Base-by-base conservation (phyloP, 1,284 basidiomycete genomes). In the Prillingera fragicola region DNA sequence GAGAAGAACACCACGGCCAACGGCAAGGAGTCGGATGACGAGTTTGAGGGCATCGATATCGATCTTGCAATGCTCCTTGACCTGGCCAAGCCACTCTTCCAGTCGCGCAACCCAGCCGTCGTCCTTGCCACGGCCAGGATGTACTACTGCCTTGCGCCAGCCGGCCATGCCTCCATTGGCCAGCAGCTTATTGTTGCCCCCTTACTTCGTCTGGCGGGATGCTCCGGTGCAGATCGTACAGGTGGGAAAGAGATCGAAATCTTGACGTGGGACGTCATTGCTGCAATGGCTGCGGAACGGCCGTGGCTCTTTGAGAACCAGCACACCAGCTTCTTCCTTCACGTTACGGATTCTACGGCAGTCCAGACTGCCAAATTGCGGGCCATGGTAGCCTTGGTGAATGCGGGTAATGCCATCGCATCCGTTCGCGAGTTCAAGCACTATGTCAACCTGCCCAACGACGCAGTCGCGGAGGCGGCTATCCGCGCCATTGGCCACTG, bases 101-200 rank as follows among this genome's bases (percentile, higher is more conserved):
- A 85, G 59, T 89, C 85, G 36, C 76, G 82, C 39, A 95, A 94
- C 64, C 80, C 90, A 12, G 85, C 89, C 8, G 90, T 90, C 31
- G 81, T 89, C 0, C 71, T 91, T 29, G 82, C 83, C 9, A 83
- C 78, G 0, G 75, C 80, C 2, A 81, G 81, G 9, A 74, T 82
- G 6, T 81, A 87, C 53, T 89, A 82, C 67, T 85, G 88, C 63
- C 73, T 82, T 3, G 83, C 80, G 0, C 80, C 83, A 6, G 74
- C 78, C 1, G 52, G 52, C 0, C 56, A 69, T 39, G 38, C 46
- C 21, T 49, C 56, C 5, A 48, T 69, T 5, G 65, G 62, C 2
- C 64, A 68, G 45, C 50, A 60, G 19, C 35, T 56, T 8, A 48
- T 71, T 14, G 67, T 70, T 1, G 40, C 52, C 8, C 69, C 70